A percentile compares a stretch with the other conserved stretches of the same genome.
Conservation (phyloP, 805 yeast species). For the Suhomyces sp. region DNA sequence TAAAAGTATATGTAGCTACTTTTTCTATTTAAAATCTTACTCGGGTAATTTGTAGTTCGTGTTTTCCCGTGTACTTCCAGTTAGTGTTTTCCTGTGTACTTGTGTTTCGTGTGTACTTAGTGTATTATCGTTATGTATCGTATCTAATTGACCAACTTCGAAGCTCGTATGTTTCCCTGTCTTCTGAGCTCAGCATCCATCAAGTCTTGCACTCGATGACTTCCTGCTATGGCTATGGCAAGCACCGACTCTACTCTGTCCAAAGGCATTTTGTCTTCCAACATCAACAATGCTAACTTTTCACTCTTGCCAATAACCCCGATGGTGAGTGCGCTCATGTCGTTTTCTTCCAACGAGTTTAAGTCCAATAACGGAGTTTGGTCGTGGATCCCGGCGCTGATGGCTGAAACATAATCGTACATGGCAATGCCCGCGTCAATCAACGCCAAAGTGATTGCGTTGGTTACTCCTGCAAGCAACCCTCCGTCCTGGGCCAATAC, state of each 20-base stretch:
- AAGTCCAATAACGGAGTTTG: conserved; percentile 76
- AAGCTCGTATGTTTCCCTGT: conserved; percentile 61
- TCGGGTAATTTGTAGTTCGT: background rate
- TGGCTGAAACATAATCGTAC: conserved; percentile 83
- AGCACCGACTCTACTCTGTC: conserved; percentile 74
- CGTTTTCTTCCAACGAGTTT: conserved; percentile 77
- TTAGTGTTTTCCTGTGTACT: background rate
- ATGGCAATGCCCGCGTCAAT: conserved; percentile 95
- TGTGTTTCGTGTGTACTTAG: no score
- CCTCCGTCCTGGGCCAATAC: conserved; percentile 93
- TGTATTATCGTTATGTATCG: background rate
- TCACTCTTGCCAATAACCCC: conserved; percentile 84
- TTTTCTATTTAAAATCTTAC: no score
- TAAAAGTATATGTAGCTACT: no score
- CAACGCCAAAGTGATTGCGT: conserved; percentile 83
- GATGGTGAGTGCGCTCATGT: conserved; percentile 74
- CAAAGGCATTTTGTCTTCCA: conserved; percentile 83
- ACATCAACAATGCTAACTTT: conserved; percentile 67
- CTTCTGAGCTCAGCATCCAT: conserved; percentile 84
- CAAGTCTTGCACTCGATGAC: conserved; percentile 73
- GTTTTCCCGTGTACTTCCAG: no score
- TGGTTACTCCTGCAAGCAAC: conserved; percentile 69
- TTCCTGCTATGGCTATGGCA: conserved; percentile 83
- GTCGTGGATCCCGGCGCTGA: conserved; percentile 77
- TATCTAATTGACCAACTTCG: conserved; percentile 30